Evolutionary conservation across 768 basidiomycete species (phyloP).

Genomic region (Termitomyces sp.): DNA sequence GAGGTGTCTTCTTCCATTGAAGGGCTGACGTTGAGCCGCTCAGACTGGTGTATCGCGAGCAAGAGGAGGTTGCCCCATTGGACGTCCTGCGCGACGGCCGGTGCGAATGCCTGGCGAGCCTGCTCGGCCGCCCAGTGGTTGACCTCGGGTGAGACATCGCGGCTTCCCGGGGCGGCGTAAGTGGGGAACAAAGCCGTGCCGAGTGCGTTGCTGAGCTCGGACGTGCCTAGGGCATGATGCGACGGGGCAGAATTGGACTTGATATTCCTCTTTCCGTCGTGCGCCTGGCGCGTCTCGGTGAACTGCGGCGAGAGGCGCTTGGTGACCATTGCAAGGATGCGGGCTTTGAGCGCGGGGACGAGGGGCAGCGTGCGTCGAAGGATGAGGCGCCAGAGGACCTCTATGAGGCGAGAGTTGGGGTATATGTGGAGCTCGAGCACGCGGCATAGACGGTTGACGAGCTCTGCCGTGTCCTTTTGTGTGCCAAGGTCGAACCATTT

Average conservation of each 20-base stretch:
- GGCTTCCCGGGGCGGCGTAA: slow-evolving; percentile 6
- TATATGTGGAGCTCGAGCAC: slow-evolving; percentile 25
- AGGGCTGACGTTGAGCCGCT: too few species aligned
- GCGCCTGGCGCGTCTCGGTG: neutral
- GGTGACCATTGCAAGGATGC: slow-evolving; percentile 29
- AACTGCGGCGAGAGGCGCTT: slow-evolving; percentile 21
- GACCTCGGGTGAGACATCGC: slow-evolving; percentile 3
- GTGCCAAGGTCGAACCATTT: slow-evolving; percentile 27
- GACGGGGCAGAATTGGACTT: neutral
- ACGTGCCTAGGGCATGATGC: neutral
- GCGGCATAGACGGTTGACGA: slow-evolving; percentile 30
- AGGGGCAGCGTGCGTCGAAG: slow-evolving; percentile 21
- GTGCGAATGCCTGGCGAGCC: slow-evolving; percentile 22
- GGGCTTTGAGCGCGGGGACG: slow-evolving; percentile 21
- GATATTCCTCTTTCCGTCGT: neutral
- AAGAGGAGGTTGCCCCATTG: slow-evolving; percentile 40
- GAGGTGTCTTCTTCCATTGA: too few species aligned
- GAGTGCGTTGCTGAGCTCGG: slow-evolving; percentile 17
- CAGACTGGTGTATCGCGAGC: slow-evolving; percentile 25
- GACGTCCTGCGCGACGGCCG: slow-evolving; percentile 18
- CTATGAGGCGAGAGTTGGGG: slow-evolving; percentile 29
- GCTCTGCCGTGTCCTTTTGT: slow-evolving; percentile 20
- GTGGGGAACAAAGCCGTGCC: slow-evolving; percentile 20
- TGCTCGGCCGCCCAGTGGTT: slow-evolving; percentile 22
- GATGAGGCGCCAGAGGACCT: slow-evolving; percentile 36